These are phyloP conservation scores for cucumber (Cucumis sativus) DNA, from an alignment of 306 rosid species.

Conservation along the genomic window Cucumber_9930_V3 NC_026660.2:29188501-29189000, in stretches of 20 bases:
- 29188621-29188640: not conserved
- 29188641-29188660: not conserved
- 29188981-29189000: too few relatives aligned
- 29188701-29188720: not conserved
- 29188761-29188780: constrained; percentile 79
- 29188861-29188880: not conserved
- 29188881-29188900: too few relatives aligned
- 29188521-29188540: too few relatives aligned
- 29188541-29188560: too few relatives aligned
- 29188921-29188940: too few relatives aligned
- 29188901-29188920: too few relatives aligned
- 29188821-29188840: constrained; percentile 27
- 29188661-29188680: not conserved
- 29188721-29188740: constrained; percentile 32
- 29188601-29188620: too few relatives aligned
- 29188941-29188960: too few relatives aligned
- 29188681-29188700: not conserved
- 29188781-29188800: constrained; percentile 88
- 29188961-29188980: too few relatives aligned
- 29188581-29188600: too few relatives aligned
- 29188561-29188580: too few relatives aligned
- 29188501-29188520: too few relatives aligned
- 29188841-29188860: not conserved
- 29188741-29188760: constrained; percentile 87
- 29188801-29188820: constrained; percentile 88